These are phyloP conservation scores for Crassisporium funariophilum DNA, from an alignment of 768 basidiomycete genomes.

Conservation along the genomic window DNA sequence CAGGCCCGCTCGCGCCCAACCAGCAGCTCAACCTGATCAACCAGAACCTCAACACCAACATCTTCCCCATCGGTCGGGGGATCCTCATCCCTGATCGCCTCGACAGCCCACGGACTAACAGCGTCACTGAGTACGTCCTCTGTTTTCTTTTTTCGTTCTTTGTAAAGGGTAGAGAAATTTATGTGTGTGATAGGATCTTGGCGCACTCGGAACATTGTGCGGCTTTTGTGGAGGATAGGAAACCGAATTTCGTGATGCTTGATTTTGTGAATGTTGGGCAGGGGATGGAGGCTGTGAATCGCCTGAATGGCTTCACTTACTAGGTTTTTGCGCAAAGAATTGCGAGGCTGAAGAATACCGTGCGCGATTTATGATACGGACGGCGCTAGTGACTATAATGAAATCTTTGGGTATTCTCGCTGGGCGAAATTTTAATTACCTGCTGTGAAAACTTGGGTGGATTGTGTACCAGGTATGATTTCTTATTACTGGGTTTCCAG, in stretches of 20 bases:
- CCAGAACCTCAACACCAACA: slow-evolving; percentile 49
- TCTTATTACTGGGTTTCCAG: no score
- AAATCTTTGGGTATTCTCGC: no score
- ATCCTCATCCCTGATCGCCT: slow-evolving; percentile 40
- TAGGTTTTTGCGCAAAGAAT: no score
- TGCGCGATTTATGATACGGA: no score
- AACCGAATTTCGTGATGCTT: slow-evolving; percentile 53
- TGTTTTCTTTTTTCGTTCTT: not conserved
- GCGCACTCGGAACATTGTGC: slow-evolving; percentile 44
- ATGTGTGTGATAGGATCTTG: slow-evolving; percentile 28
- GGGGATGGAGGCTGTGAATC: slow-evolving; percentile 41
- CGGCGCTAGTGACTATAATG: no score
- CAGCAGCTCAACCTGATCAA: slow-evolving; percentile 63
- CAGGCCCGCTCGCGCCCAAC: slow-evolving; percentile 44
- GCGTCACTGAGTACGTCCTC: slow-evolving; percentile 34
- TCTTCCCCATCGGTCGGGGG: slow-evolving; percentile 32
- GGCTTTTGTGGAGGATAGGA: slow-evolving; percentile 39
- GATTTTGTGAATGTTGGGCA: slow-evolving; percentile 53
- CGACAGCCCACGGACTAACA: slow-evolving; percentile 37
- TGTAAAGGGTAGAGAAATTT: not conserved
- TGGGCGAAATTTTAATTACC: no score
- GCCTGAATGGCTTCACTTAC: slow-evolving; percentile 42
- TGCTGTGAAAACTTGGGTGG: no score
- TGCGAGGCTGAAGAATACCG: no score
- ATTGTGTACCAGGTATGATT: no score